Evolutionary conservation across 495 filamentous ascomycete genomes (phyloP).

Genomic region (Hyaloscypha finlandica): DNA sequence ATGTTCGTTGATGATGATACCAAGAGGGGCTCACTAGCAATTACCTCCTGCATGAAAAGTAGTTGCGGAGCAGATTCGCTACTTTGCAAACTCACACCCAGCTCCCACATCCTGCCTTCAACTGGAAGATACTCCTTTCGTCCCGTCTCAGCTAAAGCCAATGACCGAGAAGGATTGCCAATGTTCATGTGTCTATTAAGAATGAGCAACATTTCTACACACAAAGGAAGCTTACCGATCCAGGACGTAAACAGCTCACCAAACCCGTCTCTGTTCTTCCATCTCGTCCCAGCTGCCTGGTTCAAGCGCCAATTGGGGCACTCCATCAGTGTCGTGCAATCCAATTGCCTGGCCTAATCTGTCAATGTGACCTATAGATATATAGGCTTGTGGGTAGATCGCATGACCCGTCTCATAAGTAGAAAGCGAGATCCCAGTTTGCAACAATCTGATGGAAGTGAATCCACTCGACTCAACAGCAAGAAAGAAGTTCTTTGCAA

Average conservation of each 20-base stretch:
- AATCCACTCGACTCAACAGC: slow-evolving; percentile 1
- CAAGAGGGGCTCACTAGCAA: background rate
- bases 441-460: background rate
- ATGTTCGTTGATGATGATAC: slow-evolving; percentile 6
- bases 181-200: slow-evolving; percentile 8
- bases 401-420: slow-evolving; percentile 2
- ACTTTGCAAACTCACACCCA: background rate
- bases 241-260: slow-evolving; percentile 4
- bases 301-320: background rate
- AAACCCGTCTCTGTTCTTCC: slow-evolving; percentile 2
- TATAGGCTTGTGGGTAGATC: slow-evolving; percentile 6
- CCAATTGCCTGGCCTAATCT: background rate
- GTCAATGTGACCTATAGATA: slow-evolving; percentile 1
- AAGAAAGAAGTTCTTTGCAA: slow-evolving; percentile 6
- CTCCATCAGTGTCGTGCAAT: background rate
- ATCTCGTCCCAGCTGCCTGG: background rate
- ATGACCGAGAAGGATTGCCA: background rate
- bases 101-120: background rate
- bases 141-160: background rate
- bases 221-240: background rate
- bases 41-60: background rate
- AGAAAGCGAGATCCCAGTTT: background rate
- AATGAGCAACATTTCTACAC: background rate
- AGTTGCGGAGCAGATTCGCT: background rate
- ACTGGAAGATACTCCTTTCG: background rate